A percentile compares a stretch with the other conserved stretches of the same genome.
These are phyloP conservation scores for Hyaloscypha variabilis DNA, from an alignment of 495 filamentous ascomycete species.

Conservation along the genomic window DNA sequence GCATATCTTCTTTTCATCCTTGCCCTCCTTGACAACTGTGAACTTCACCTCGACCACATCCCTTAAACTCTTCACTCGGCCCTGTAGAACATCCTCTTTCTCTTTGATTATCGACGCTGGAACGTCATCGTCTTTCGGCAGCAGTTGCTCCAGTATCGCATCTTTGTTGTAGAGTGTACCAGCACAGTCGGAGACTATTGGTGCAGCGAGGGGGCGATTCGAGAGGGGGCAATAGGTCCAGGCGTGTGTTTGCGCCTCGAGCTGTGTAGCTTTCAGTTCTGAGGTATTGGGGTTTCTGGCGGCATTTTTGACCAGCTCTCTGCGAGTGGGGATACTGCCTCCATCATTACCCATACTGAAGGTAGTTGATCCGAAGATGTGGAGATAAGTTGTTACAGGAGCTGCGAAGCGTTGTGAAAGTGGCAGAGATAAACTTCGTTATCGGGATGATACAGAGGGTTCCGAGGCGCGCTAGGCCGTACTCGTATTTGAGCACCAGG, in stretches of 20 bases:
- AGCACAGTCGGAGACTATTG: constrained; percentile 81
- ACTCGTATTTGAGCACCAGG: too few relatives aligned
- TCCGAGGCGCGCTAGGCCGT: not conserved
- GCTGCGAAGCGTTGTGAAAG: not conserved
- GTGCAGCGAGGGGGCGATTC: constrained; percentile 67
- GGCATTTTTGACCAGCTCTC: constrained; percentile 91
- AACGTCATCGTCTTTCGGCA: constrained; percentile 60
- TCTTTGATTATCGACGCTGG: constrained; percentile 45
- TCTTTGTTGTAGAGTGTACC: constrained; percentile 97
- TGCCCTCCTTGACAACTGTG: constrained; percentile 43
- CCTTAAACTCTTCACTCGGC: constrained; percentile 74
- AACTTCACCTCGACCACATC: constrained; percentile 93
- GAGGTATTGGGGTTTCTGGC: constrained; percentile 80
- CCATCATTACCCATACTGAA: constrained; percentile 90
- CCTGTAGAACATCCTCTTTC: constrained; percentile 68
- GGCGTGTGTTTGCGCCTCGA: constrained; percentile 78
- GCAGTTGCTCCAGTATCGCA: constrained; percentile 77
- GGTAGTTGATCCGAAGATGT: not conserved
- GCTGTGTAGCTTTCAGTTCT: constrained; percentile 84
- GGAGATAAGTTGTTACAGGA: not conserved
- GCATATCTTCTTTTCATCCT: constrained; percentile 60
- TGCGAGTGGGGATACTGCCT: constrained; percentile 89
- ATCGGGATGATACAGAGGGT: not conserved
- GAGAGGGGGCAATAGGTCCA: constrained; percentile 90
- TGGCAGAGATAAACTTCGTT: not conserved